Conservation (phyloP, 257 asterid genomes). For the Mitragyna speciosa region DNA sequence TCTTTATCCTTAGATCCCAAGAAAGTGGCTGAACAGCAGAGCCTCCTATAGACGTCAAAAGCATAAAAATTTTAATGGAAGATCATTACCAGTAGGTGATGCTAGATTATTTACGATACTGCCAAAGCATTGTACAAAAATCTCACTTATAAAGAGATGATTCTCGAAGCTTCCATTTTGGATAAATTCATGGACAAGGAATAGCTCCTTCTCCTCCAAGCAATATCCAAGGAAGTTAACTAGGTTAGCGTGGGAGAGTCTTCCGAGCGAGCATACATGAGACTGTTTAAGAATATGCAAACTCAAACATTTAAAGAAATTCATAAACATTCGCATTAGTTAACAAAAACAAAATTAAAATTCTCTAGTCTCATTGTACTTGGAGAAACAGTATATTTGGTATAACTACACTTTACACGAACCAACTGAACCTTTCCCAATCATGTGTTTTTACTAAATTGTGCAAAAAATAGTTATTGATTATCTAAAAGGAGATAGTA, state of each 20-base stretch:
- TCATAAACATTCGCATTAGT: background rate
- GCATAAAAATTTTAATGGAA: background rate
- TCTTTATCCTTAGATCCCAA: constrained; percentile 62
- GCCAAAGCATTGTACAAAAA: background rate
- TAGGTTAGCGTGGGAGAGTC: constrained; percentile 73
- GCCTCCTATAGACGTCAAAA: constrained; percentile 45
- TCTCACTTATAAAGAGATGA: constrained; percentile 44
- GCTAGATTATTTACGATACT: background rate
- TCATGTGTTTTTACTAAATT: too few species aligned
- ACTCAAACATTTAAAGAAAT: background rate
- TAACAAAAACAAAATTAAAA: background rate
- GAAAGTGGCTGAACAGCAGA: constrained; percentile 65
- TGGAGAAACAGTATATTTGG: too few species aligned
- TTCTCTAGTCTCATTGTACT: background rate
- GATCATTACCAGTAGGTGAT: too few species aligned
- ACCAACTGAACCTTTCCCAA: too few species aligned
- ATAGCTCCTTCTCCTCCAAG: constrained; percentile 65
- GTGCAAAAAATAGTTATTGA: too few species aligned
- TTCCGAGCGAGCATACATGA: constrained; percentile 71
- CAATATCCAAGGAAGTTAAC: constrained; percentile 78
- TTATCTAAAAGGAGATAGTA: too few species aligned
- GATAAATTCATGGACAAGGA: constrained; percentile 81
- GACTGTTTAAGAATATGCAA: constrained; percentile 42
- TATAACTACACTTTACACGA: too few species aligned
- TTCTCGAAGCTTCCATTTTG: constrained; percentile 12